Evolutionary conservation across 371 early-diverging fungal genomes (phyloP), one percentile per base, ranked within the genome.

Genomic region (Blakeslea trispora): DNA sequence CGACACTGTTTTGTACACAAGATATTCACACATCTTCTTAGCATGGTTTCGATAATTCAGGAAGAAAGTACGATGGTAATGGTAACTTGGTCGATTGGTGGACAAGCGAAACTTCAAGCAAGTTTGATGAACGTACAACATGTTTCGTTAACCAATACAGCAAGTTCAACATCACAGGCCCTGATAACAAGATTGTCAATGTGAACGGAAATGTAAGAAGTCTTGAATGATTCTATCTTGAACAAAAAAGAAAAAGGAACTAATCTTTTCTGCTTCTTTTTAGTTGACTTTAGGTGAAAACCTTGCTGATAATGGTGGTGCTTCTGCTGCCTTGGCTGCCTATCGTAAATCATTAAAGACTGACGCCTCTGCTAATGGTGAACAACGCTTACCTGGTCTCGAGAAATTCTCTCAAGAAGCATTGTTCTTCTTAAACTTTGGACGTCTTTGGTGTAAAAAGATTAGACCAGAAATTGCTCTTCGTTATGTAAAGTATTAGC

Each of bases 241-340:
- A n/a, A n/a, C n/a, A n/a, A n/a, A n/a, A n/a, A n/a, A n/a, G n/a
- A n/a, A n/a, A n/a, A n/a, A n/a, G n/a, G n/a, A n/a, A n/a, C n/a
- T n/a, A 31, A 22, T 14, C 28, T 17, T 45, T 19, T 45, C 13
- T 39, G n/a, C 17, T 22, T 41, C 21, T 28, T 24, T 31, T 4
- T 21, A 75, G 61, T 45, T 84, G 10, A 90, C 89, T 0, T 61
- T 89, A n/a, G 80, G 80, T 17, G 90, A 90, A 64, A 91, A 89
- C 55, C 58, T 92, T 32, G 90, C 92, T 6, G 92, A 92, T 59
- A 88, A 88, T 59, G 91, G 89, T 14, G 92, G 90, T 2, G 7
- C 83, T 32, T 56, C 62, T 8, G 64, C 66, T 32, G 55, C 81
- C 0, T 80, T 66, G 45, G 19, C 60, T 17, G 69, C 81, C 11